A percentile compares a stretch with the other conserved stretches of the same genome.
Conservation (phyloP, 805 yeast genomes). For the Wickerhamiella galacta region DNA sequence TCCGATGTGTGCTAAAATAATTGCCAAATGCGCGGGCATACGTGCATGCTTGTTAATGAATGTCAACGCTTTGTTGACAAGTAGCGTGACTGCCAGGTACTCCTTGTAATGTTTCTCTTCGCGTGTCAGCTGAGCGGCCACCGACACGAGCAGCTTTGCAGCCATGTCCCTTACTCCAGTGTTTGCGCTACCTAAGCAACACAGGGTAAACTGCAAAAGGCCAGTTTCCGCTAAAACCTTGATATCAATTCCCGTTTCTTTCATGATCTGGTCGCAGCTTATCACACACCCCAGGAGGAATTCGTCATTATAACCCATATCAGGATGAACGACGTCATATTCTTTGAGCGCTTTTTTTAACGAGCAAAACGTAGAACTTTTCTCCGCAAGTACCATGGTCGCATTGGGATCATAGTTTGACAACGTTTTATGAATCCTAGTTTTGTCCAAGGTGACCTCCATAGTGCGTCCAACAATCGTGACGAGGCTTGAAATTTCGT, state of each 20-base stretch:
- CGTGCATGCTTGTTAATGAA: slow-evolving; percentile 1
- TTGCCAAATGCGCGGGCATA: slow-evolving; percentile 35
- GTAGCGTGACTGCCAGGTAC: slow-evolving; percentile 9
- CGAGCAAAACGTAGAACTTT: not conserved
- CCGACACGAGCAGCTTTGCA: slow-evolving; percentile 30
- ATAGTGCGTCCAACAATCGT: slow-evolving; percentile 3
- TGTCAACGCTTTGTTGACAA: slow-evolving; percentile 9
- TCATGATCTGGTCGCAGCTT: slow-evolving; percentile 12
- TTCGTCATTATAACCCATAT: slow-evolving; percentile 39
- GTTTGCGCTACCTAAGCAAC: slow-evolving; percentile 9
- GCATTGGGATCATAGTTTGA: slow-evolving; percentile 17
- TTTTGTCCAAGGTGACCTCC: slow-evolving; percentile 13
- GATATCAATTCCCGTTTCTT: slow-evolving; percentile 30
- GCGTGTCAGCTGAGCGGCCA: slow-evolving; percentile 21
- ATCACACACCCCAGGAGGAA: slow-evolving; percentile 39
- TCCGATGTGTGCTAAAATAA: slow-evolving; percentile 36
- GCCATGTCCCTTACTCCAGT: slow-evolving; percentile 24
- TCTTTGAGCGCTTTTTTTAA: slow-evolving; percentile 1
- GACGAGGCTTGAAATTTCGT: slow-evolving; percentile 18
- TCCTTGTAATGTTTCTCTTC: slow-evolving; percentile 13
- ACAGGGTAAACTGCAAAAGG: slow-evolving; percentile 34
- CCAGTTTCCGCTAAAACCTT: slow-evolving; percentile 40
- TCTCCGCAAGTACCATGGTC: not conserved
- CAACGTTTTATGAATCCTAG: slow-evolving; percentile 6
- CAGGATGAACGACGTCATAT: slow-evolving; percentile 6